phyloP scores from a whole-genome alignment of 2,329 filamentous ascomycete species.

The Aureobasidium sp. region DNA sequence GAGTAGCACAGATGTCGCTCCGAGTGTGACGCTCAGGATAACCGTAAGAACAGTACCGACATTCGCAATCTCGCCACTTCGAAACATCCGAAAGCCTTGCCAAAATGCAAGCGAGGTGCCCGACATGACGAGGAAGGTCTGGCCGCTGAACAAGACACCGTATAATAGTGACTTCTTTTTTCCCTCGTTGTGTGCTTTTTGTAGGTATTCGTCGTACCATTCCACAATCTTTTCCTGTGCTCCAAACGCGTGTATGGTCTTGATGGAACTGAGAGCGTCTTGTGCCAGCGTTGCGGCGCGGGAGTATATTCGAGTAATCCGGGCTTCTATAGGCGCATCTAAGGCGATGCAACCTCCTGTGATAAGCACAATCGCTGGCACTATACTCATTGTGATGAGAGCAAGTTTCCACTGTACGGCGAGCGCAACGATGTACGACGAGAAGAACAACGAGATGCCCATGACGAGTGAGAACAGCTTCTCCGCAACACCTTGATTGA shows the following conservation, averaged over 20 bases:
- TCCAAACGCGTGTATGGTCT: constrained; percentile 46
- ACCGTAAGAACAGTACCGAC: constrained; percentile 27
- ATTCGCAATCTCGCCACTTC: constrained; percentile 26
- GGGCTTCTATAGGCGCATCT: constrained; percentile 27
- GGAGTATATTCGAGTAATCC: constrained; percentile 32
- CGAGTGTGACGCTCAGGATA: constrained; percentile 26
- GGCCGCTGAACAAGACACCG: constrained; percentile 36
- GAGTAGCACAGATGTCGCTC: constrained; percentile 32
- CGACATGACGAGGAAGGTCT: constrained; percentile 38
- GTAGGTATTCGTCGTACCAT: constrained; percentile 39
- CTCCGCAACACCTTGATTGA: constrained; percentile 64
- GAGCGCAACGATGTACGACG: constrained; percentile 62
- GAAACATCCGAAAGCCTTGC: constrained; percentile 37
- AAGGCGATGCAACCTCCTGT: constrained; percentile 22
- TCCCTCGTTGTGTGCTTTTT: constrained; percentile 38
- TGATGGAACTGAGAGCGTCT: constrained; percentile 45
- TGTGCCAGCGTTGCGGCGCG: constrained; percentile 42
- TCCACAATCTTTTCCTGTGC: constrained; percentile 36
- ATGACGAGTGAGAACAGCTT: constrained; percentile 63
- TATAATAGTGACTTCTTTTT: constrained; percentile 40
- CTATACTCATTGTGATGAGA: constrained; percentile 50
- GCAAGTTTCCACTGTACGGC: constrained; percentile 57
- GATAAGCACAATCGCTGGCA: constrained; percentile 37
- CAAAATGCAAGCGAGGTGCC: constrained; percentile 38
- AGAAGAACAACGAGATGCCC: constrained; percentile 58